Evolutionary conservation across 305 asterid genomes (phyloP), one percentile per base, ranked within the genome.

Genomic region (Solanum aculeatissimum): DNA sequence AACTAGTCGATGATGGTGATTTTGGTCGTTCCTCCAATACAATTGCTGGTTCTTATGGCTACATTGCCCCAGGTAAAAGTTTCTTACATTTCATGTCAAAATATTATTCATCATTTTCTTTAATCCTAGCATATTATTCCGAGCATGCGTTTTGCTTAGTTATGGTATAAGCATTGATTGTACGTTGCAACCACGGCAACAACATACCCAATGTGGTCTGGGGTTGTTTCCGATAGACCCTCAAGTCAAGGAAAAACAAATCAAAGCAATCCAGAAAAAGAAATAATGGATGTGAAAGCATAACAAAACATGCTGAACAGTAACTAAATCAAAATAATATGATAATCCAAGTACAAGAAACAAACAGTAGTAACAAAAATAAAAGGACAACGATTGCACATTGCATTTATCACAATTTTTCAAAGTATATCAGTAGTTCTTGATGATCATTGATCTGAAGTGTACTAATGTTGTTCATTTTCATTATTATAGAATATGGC

Each of bases 31-130:
- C 92, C 58, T 88, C 92, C 25, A 90, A 86, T n/a, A 89, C 92
- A 0, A 85, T 90, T 18, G 92, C 92, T 0, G 92, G 92, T 49
- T 90, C 92, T 55, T 89, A 90, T 27, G 92, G 92, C 35, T 90
- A 90, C 63, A 90, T 90, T 54, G 92, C 92, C 75, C 92, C 92
- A 49, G 92, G 92, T 90, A 87, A 65, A 54, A 29, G 11, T 21
- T 6, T 40, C 16, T 9, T 43, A 9, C 9, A 13, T 84, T 77
- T 10, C 80, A 47, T 14, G 38, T 15, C 42, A 43, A 14, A 0
- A 47, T 54, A 2, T 43, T 6, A 55, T 72, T 74, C 27, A 16
- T 55, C 45, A 18, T 75, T 75, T 74, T 49, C 62, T 2, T 49
- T 25, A 75, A 4, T 8, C 63, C 18, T 15, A 16, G 27, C 42